phyloP scores from a whole-genome alignment of 192 early-diverging fungal species.

The Coemansia javaensis region DNA sequence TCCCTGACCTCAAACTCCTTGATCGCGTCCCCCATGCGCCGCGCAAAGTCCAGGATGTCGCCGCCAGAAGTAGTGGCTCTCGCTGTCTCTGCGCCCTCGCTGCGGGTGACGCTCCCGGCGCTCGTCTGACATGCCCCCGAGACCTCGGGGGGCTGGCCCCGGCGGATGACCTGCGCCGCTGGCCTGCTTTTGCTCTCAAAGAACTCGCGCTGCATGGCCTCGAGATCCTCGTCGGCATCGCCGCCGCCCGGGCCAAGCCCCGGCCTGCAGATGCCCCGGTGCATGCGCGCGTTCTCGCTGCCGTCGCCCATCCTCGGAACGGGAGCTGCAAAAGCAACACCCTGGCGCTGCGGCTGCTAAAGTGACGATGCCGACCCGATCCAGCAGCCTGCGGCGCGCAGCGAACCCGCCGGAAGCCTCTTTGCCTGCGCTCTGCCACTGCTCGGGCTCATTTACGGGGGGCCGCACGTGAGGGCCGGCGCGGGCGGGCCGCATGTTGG shows the following conservation, averaged over 20 bases:
- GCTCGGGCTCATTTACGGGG: too few relatives aligned
- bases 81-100: background rate
- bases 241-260: constrained; percentile 2
- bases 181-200: constrained; percentile 26
- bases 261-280: too few relatives aligned
- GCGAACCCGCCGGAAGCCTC: too few relatives aligned
- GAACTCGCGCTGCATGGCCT: constrained; percentile 41
- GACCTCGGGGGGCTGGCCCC: constrained; percentile 7
- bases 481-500: too few relatives aligned
- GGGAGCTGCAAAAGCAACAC: too few relatives aligned
- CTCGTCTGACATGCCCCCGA: background rate
- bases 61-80: background rate
- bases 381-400: too few relatives aligned
- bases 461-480: too few relatives aligned
- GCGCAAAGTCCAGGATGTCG: constrained; percentile 24
- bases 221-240: constrained; percentile 30
- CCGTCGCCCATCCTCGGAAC: background rate
- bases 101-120: background rate
- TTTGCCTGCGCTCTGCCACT: too few relatives aligned
- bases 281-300: too few relatives aligned
- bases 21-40: constrained; percentile 27
- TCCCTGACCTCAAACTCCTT: constrained; percentile 36
- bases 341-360: too few relatives aligned
- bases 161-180: constrained; percentile 35
- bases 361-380: too few relatives aligned